A percentile compares a stretch with the other conserved stretches of the same genome.
Evolutionary conservation across 108 stramenopile genomes (phyloP).

Genomic region (Cyclotella atomus): DNA sequence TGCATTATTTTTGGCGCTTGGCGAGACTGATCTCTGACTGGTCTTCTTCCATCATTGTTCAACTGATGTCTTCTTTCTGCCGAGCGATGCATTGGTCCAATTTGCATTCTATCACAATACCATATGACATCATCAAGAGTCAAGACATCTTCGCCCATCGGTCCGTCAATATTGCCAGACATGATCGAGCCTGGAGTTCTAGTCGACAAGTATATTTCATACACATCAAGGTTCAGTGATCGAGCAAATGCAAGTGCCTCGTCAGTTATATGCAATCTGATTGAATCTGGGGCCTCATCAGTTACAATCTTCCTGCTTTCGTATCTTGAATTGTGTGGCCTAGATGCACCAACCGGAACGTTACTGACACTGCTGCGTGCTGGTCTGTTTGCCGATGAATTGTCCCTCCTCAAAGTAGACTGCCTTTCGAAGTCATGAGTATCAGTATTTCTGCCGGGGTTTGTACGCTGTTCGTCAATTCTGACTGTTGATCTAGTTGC

Average conservation of each 20-base stretch:
- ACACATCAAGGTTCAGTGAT: constrained; percentile 20
- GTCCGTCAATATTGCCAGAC: neutral
- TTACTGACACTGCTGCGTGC: neutral
- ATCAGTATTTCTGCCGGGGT: no score
- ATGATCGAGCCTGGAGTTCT: neutral
- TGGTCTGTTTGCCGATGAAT: no score
- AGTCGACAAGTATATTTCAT: constrained; percentile 6
- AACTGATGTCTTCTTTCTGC: neutral
- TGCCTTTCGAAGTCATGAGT: no score
- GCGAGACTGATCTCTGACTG: no score
- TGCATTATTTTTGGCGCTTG: no score
- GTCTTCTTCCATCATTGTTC: neutral
- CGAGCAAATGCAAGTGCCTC: constrained; percentile 27
- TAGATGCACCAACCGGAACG: neutral
- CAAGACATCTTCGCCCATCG: neutral
- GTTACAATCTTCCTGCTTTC: neutral
- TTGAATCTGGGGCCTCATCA: neutral
- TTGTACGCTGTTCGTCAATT: no score
- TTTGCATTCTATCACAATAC: neutral
- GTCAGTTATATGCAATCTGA: constrained; percentile 16
- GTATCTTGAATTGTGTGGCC: neutral
- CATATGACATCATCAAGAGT: neutral
- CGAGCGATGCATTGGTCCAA: neutral
- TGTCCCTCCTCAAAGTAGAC: no score
- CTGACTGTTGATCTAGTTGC: no score